Evolutionary conservation across 2,329 filamentous ascomycete genomes (phyloP).

Genomic region (Fusarium torreyae): DNA sequence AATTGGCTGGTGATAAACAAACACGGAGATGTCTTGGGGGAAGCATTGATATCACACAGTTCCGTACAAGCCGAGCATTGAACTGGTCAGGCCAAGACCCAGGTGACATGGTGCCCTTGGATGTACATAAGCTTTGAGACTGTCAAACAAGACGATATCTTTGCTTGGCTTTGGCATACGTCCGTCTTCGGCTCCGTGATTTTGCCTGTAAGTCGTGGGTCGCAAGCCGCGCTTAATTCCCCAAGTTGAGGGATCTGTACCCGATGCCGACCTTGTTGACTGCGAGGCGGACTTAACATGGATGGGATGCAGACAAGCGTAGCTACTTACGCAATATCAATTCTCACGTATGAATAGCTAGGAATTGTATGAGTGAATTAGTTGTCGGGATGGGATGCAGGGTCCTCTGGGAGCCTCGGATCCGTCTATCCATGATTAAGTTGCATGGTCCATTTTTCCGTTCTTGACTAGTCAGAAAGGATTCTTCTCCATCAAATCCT

Average conservation of each 20-base stretch:
- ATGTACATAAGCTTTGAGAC: conserved; percentile 10
- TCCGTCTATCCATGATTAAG: conserved; percentile 33
- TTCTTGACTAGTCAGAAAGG: conserved; percentile 27
- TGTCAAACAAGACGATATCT: conserved; percentile 7
- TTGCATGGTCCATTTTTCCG: conserved; percentile 29
- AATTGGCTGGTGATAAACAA: conserved; percentile 3
- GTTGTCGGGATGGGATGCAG: conserved; percentile 42
- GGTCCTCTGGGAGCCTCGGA: conserved; percentile 46
- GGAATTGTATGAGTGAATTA: conserved; percentile 52
- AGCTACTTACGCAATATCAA: conserved; percentile 25
- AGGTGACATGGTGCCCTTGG: conserved; percentile 36
- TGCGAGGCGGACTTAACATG: conserved; percentile 10
- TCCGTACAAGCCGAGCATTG: conserved; percentile 9
- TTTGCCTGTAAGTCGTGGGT: conserved; percentile 18
- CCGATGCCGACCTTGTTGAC: conserved; percentile 5
- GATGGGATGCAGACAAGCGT: conserved; percentile 18
- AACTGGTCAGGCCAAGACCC: conserved; percentile 42
- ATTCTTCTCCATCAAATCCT: conserved; percentile 36
- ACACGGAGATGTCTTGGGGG: background rate
- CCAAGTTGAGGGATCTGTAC: conserved; percentile 9
- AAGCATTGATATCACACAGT: conserved; percentile 10
- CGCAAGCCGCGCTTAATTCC: conserved; percentile 21
- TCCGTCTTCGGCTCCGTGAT: conserved; percentile 27
- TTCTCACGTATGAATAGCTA: conserved; percentile 17
- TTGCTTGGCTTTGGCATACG: background rate